Percentiles rank a stretch among this genome's conserved stretches.
Conservation (phyloP, 305 asterid genomes). For the Striga hermonthica region DNA sequence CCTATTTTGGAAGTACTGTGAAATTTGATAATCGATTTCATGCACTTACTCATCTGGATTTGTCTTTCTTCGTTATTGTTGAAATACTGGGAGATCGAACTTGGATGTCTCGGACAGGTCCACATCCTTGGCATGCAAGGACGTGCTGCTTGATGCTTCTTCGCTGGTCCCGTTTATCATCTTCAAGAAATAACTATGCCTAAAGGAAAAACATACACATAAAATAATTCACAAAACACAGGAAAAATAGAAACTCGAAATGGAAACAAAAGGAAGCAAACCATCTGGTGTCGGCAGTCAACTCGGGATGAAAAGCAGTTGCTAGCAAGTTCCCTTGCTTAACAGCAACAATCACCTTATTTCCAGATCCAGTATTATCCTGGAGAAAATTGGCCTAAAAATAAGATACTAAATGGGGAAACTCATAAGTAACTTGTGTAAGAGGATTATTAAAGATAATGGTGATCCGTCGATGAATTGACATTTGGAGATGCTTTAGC, state of each 20-base stretch:
- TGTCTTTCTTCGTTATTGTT: slow-evolving; percentile 29
- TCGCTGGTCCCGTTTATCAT: slow-evolving; percentile 54
- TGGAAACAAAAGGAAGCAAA: slow-evolving; percentile 28
- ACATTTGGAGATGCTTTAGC: slow-evolving; percentile 8
- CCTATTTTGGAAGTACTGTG: neutral
- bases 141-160: slow-evolving; percentile 47
- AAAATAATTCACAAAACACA: neutral
- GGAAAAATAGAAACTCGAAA: neutral
- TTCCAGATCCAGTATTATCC: slow-evolving; percentile 45
- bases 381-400: slow-evolving; percentile 31
- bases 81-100: slow-evolving; percentile 70
- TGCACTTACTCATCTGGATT: neutral
- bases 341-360: slow-evolving; percentile 80
- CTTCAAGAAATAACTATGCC: slow-evolving; percentile 96
- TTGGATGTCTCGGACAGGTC: slow-evolving; percentile 29
- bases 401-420: neutral
- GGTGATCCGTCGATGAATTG: neutral
- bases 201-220: slow-evolving; percentile 29
- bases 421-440: neutral
- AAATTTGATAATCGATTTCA: neutral
- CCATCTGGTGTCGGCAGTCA: slow-evolving; percentile 93
- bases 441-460: neutral
- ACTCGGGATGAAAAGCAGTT: slow-evolving; percentile 97
- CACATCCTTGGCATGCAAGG: slow-evolving; percentile 32
- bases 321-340: slow-evolving; percentile 93